Base-by-base conservation (phyloP, 1,139 yeast genomes). In the Saccharomycopsis phalli region DNA sequence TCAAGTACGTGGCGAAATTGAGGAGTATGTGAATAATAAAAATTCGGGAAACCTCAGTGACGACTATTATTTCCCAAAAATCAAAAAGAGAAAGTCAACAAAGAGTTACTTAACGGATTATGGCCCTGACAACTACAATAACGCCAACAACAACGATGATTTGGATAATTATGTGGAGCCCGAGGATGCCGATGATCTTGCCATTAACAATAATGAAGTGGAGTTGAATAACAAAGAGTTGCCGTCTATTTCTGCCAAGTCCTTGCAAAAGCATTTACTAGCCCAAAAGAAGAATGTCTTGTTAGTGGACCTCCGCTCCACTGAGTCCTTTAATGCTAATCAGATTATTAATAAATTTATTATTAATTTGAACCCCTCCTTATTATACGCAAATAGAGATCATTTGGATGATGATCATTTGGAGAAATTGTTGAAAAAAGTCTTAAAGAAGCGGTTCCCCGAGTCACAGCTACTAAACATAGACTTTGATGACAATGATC, bases 281-380 rank as follows among this genome's bases (percentile, higher is more conserved):
- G 22, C 42, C n/a, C 42, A 42, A 21, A 36, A 4, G 34, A 48
- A 23, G 34, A 51, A 52, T 4, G 50, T 71, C 3, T 53, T 77
- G 37, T 46, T 77, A 8, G 66, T 81, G 34, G 91, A 81, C 54
- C 65, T 70, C 40, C 59, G 91, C 47, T 62, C 74, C 3, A 53
- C 64, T 10, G 65, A 63, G 39, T 71, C 70, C 28, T 76, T 59
- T 49, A 61, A 66, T 23, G 57, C 66, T 20, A 73, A 75, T 49
- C 84, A 76, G 52, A 71, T 81, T 10, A 66, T 63, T 20, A 61
- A 53, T 14, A 58, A 54, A 4, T 68, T 76, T 44, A 52, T 74
- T 3, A 59, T 81, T 4, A 76, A 76, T 46, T 65, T 81, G 17
- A 84, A 78, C 37, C 88, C 91, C 0, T 53, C 60, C 1, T 36